These are phyloP conservation scores for Schrenkiella parvula DNA, from an alignment of 345 rosid species.

Conservation along the genomic window DNA sequence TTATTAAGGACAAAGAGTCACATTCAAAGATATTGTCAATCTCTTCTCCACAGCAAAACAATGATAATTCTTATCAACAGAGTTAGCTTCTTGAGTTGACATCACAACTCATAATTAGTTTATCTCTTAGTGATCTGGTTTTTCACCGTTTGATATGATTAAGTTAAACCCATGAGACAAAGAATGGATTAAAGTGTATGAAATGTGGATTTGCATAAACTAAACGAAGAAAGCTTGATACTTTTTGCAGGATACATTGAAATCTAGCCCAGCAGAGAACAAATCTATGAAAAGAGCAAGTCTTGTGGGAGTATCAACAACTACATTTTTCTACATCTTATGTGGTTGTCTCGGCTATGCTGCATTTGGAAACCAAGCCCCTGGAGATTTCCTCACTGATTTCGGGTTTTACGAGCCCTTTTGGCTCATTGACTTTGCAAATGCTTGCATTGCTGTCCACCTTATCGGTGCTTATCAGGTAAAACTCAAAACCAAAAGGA, in stretches of 20 bases:
- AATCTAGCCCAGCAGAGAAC: conserved; percentile 70
- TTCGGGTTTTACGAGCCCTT: conserved; percentile 91
- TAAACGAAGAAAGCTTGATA: neutral
- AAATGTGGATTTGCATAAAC: neutral
- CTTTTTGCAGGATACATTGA: conserved; percentile 52
- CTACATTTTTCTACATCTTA: conserved; percentile 68
- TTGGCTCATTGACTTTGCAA: conserved; percentile 84
- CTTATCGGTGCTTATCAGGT: conserved; percentile 92
- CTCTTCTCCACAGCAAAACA: conserved; percentile 24
- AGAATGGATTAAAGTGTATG: neutral
- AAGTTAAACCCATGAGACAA: neutral
- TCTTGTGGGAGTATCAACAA: conserved; percentile 50
- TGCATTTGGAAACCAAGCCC: conserved; percentile 88
- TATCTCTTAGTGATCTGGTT: conserved; percentile 3
- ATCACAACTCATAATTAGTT: neutral
- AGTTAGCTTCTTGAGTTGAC: conserved; percentile 19
- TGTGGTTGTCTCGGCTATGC: conserved; percentile 87
- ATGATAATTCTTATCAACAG: conserved; percentile 6
- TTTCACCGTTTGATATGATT: neutral
- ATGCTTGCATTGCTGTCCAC: conserved; percentile 72
- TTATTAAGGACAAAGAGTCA: conserved; percentile 21
- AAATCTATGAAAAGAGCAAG: conserved; percentile 69
- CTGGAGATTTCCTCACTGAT: conserved; percentile 90
- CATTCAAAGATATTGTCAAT: conserved; percentile 28
- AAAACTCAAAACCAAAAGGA: neutral